Evolutionary conservation across 805 yeast genomes (phyloP), one percentile per base, ranked within the genome.

Genomic region (Scheffersomyces amazonensis): DNA sequence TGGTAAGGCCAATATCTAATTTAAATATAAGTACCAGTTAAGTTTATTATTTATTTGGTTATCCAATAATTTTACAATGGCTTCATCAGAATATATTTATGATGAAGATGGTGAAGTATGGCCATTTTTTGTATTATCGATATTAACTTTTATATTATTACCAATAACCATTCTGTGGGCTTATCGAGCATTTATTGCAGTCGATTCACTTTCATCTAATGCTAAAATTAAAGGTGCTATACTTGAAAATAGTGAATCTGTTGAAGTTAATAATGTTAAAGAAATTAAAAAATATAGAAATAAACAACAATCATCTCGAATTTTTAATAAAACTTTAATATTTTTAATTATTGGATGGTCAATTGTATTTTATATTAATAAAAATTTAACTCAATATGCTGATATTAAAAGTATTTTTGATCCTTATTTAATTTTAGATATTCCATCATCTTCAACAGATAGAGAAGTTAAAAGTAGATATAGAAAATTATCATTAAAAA

Each of bases 41-140:
- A n/a, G n/a, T n/a, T n/a, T n/a, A n/a, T n/a, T n/a, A n/a, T n/a
- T n/a, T n/a, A n/a, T n/a, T n/a, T n/a, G n/a, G n/a, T n/a, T n/a
- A n/a, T n/a, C n/a, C n/a, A n/a, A n/a, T n/a, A n/a, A n/a, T n/a
- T n/a, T n/a, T n/a, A n/a, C n/a, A n/a, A 65, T 65, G 71, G 69
- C 42, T 12, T 27, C 30, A 34, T 64, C 72, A 30, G 68, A 82
- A 52, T 85, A 84, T 61, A 79, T 81, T 30, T 89, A 89, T 60
- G 97, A 89, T 66, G 96, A 89, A 58, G 79, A 80, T 44, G 81
- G 90, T 35, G 93, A 87, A 52, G 87, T 93, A 2, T 89, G 96
- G 96, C 97, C 97, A 29, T 88, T 82, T 58, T 90, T 90, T 54
- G 76, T 84, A 36, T 60, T 86, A 54, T 89, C 96, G 2, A 64